Conservation (phyloP, 148 eudicot species). For the Euryodendron excelsum region DNA sequence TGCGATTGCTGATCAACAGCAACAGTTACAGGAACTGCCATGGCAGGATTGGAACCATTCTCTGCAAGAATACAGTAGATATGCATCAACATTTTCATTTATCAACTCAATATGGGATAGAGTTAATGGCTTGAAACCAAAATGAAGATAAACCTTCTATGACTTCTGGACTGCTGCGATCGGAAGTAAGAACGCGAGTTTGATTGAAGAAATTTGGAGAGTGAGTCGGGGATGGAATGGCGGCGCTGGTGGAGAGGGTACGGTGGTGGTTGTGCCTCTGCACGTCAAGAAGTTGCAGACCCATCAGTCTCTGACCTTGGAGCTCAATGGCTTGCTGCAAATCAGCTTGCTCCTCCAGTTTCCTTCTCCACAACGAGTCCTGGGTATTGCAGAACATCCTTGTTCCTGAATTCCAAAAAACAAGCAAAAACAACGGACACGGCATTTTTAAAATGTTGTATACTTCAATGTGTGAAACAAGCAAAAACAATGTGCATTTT, state of each 20-base stretch:
- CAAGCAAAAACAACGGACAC: not conserved
- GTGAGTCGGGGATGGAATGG: constrained; percentile 50
- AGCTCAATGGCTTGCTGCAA: constrained; percentile 69
- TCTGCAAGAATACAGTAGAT: constrained; percentile 32
- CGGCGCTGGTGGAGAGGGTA: constrained; percentile 51
- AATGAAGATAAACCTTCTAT: no score
- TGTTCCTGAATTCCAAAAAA: constrained; percentile 28
- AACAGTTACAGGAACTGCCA: constrained; percentile 20
- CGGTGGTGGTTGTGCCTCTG: constrained; percentile 55
- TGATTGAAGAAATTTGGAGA: constrained; percentile 54
- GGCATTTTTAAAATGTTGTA: no score
- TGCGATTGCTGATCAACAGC: constrained; percentile 34
- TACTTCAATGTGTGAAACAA: not conserved
- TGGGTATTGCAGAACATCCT: constrained; percentile 58
- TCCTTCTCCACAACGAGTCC: constrained; percentile 63
- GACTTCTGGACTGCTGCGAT: constrained; percentile 52
- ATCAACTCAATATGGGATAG: no score
- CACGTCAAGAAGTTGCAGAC: constrained; percentile 56
- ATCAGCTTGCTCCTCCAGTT: constrained; percentile 70
- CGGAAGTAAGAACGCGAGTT: constrained; percentile 32
- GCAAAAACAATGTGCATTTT: not conserved
- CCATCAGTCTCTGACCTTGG: constrained; percentile 55
- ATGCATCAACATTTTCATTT: no score
- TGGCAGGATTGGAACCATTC: constrained; percentile 39
- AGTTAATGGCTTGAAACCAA: no score